phyloP scores from a whole-genome alignment of 2,329 filamentous ascomycete genomes.

The Alternaria gaisen region DNA sequence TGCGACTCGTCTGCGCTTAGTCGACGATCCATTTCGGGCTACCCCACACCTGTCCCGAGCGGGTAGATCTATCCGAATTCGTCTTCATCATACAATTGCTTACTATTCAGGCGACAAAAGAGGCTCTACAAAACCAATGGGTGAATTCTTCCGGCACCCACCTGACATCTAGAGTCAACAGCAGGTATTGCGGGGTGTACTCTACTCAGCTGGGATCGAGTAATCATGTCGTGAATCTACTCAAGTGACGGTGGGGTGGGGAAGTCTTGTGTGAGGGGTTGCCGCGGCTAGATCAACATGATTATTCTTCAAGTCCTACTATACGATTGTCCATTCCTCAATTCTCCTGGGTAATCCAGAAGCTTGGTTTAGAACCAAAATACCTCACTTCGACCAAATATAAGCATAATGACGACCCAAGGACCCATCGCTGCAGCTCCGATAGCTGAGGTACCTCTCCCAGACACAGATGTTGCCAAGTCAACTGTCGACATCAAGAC shows the following conservation, averaged over 20 bases:
- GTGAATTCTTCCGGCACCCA: neutral
- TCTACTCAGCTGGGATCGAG: neutral
- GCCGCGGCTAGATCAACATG: neutral
- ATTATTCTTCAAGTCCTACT: neutral
- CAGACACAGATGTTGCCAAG: constrained; percentile 19
- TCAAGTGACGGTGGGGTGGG: neutral
- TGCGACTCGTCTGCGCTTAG: constrained; percentile 11
- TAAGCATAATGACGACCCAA: constrained; percentile 21
- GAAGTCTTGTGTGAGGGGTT: constrained; percentile 1
- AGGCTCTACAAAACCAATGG: neutral
- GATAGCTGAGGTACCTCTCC: constrained; percentile 28
- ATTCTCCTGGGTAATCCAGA: neutral
- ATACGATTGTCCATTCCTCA: neutral
- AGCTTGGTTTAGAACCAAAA: neutral
- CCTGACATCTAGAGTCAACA: neutral
- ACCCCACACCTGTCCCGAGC: constrained; percentile 3
- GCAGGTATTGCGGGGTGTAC: neutral
- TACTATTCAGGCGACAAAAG: neutral
- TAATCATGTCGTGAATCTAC: neutral
- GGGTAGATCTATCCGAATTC: neutral
- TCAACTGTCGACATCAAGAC: constrained; percentile 26
- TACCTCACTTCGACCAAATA: neutral
- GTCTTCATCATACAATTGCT: neutral
- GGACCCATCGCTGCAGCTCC: constrained; percentile 23
- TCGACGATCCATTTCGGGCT: constrained; percentile 5